Evolutionary conservation across 495 filamentous ascomycete species (phyloP).

Genomic region (Podospora tetraspora): DNA sequence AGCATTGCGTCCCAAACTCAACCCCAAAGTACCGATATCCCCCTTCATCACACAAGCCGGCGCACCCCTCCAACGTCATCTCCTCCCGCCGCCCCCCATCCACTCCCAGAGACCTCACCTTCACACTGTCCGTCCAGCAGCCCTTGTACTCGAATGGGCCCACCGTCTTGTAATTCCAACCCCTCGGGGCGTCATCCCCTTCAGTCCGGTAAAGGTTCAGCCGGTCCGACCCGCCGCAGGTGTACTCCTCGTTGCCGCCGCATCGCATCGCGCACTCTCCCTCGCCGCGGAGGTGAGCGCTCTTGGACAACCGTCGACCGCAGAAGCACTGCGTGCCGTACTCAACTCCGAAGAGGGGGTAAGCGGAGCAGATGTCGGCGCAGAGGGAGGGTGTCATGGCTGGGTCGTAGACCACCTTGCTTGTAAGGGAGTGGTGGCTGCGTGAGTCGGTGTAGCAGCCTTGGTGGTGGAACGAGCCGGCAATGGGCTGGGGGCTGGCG

Average conservation of each 20-base stretch:
- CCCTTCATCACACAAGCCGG: background rate
- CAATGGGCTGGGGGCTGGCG: background rate
- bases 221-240: constrained; percentile 6
- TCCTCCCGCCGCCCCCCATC: background rate
- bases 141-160: background rate
- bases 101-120: background rate
- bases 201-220: background rate
- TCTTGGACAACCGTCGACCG: background rate
- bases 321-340: constrained; percentile 16
- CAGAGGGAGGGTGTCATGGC: constrained; percentile 7
- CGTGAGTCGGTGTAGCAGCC: constrained; percentile 2
- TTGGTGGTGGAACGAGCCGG: background rate
- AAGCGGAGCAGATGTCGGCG: background rate
- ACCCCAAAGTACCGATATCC: constrained; percentile 3
- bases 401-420: constrained; percentile 2
- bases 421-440: background rate
- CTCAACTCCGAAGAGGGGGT: constrained; percentile 11
- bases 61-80: constrained; percentile 8
- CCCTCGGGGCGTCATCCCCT: background rate
- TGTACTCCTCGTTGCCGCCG: background rate
- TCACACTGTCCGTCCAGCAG: constrained; percentile 3
- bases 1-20: background rate
- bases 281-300: background rate
- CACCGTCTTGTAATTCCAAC: background rate
- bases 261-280: constrained; percentile 6